Percentiles rank a stretch among this genome's conserved stretches.
These are phyloP conservation scores for Fraxinus xanthoxyloides DNA, from an alignment of 305 asterid genomes.

Conservation along the genomic window DNA sequence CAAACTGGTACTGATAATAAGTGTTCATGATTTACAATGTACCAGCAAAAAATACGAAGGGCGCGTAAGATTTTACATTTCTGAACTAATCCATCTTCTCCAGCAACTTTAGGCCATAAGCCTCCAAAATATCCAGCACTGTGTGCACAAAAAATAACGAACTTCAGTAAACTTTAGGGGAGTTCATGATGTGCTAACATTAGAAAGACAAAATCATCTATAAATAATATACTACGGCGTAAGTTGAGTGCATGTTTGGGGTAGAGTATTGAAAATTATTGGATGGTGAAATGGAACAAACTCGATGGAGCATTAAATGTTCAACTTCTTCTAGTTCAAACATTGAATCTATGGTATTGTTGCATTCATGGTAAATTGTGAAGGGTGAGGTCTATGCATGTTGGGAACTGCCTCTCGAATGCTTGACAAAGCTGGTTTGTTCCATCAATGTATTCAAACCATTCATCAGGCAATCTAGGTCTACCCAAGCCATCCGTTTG, in stretches of 20 bases:
- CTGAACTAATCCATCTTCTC: conserved; percentile 57
- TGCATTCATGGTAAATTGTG: background rate
- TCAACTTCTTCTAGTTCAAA: background rate
- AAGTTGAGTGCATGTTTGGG: background rate
- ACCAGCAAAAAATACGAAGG: background rate
- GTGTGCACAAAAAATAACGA: conserved; percentile 19
- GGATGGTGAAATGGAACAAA: background rate
- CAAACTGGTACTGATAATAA: background rate
- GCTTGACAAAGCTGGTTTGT: background rate
- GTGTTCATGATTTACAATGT: background rate
- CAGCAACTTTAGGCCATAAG: conserved; percentile 76
- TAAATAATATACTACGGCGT: background rate
- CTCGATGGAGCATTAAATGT: background rate
- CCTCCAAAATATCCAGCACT: conserved; percentile 77
- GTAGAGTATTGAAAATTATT: background rate
- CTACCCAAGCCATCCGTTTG: background rate
- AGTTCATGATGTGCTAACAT: background rate
- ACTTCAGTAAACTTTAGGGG: background rate
- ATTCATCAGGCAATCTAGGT: background rate
- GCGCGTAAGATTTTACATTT: background rate
- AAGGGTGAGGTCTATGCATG: background rate
- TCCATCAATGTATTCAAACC: background rate
- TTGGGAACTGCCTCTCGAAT: background rate
- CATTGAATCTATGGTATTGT: background rate
- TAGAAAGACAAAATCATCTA: background rate